Evolutionary conservation across 2,329 filamentous ascomycete genomes (phyloP).

Genomic region (Fusarium udum): DNA sequence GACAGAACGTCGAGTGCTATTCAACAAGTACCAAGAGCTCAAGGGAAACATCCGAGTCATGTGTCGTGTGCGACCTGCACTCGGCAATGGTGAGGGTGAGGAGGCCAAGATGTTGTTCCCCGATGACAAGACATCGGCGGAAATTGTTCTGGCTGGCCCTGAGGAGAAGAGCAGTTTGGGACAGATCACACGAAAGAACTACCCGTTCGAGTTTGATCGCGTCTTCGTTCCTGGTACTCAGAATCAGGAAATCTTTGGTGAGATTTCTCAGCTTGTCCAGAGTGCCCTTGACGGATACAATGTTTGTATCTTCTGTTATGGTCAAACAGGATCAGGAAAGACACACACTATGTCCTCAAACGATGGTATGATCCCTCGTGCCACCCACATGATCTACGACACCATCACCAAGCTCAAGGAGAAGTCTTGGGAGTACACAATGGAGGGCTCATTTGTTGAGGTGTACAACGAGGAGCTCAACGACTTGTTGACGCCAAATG

Average conservation of each 20-base stretch:
- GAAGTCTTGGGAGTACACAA: conserved; percentile 93
- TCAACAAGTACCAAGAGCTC: conserved; percentile 97
- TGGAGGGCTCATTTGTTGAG: conserved; percentile 95
- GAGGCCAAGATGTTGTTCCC: conserved; percentile 82
- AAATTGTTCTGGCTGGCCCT: conserved; percentile 84
- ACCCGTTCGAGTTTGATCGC: conserved; percentile 90
- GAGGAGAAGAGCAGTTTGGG: conserved; percentile 85
- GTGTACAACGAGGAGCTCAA: conserved; percentile 99
- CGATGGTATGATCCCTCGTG: conserved; percentile 95
- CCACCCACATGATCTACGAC: conserved; percentile 92
- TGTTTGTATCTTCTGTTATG: conserved; percentile 98
- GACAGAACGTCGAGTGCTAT: conserved; percentile 86
- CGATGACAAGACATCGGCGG: conserved; percentile 83
- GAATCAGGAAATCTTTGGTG: conserved; percentile 90
- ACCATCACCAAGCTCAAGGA: conserved; percentile 84
- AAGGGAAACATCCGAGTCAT: conserved; percentile 99
- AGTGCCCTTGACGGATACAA: conserved; percentile 97
- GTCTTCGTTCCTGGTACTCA: conserved; percentile 82
- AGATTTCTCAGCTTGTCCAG: conserved; percentile 96
- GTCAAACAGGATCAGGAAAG: conserved; percentile 96
- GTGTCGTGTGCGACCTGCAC: conserved; percentile 87
- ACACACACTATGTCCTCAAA: conserved; percentile 93
- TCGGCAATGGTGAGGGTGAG: conserved; percentile 67
- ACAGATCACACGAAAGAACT: conserved; percentile 78
- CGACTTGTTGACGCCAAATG: conserved; percentile 73